Conservation (phyloP, 192 early-diverging fungal genomes). For the Phlyctochytrium planicorne region DNA sequence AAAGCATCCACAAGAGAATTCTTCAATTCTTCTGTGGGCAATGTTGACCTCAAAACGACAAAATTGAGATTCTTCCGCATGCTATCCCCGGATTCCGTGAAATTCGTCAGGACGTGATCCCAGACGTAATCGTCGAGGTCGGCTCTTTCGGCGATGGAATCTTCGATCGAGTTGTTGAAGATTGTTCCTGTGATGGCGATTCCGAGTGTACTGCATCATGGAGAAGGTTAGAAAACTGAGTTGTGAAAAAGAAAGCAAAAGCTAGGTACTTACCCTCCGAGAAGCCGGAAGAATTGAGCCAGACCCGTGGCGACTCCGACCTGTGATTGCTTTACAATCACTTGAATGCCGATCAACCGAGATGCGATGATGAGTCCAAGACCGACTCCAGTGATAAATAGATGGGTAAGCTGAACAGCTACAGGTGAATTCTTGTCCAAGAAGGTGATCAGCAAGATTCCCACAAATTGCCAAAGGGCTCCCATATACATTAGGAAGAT, state of each 20-base stretch:
- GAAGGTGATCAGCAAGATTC: conserved; percentile 64
- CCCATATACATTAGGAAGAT: conserved; percentile 65
- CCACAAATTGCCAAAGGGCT: conserved; percentile 55
- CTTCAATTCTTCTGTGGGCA: not conserved
- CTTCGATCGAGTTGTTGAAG: conserved; percentile 19
- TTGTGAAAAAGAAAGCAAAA: not conserved
- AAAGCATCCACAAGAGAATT: not conserved
- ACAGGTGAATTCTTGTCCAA: conserved; percentile 51
- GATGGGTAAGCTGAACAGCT: conserved; percentile 53
- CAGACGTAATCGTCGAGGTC: not conserved
- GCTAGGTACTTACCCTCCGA: conserved; percentile 46
- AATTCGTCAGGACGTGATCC: not conserved
- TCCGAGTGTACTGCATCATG: conserved; percentile 7
- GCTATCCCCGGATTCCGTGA: not conserved
- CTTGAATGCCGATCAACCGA: conserved; percentile 71
- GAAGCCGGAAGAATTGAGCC: conserved; percentile 60
- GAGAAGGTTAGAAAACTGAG: not conserved
- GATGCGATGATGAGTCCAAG: conserved; percentile 72
- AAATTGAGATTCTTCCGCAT: not conserved
- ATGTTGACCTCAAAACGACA: not conserved
- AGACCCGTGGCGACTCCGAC: conserved; percentile 73
- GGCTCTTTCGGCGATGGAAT: not conserved
- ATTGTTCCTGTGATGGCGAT: conserved; percentile 22
- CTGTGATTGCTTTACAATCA: conserved; percentile 54
- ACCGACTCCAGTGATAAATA: conserved; percentile 74